These are phyloP conservation scores for Penicillium sclerotigenum DNA, from an alignment of 2,329 filamentous ascomycete species.

Conservation along the genomic window DNA sequence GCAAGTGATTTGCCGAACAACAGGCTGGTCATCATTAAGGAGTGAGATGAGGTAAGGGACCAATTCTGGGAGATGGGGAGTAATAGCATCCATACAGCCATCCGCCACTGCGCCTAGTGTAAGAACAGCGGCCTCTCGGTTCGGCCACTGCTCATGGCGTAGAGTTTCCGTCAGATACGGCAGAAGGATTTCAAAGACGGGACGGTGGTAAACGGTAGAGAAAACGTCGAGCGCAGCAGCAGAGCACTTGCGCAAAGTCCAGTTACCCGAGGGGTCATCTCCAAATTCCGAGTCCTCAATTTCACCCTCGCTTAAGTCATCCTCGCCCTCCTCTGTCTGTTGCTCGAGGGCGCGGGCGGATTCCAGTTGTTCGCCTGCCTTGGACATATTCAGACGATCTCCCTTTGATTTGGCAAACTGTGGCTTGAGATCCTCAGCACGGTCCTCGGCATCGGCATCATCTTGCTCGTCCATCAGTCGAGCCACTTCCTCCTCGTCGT, in stretches of 20 bases:
- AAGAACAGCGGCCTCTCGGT: slow-evolving; percentile 89
- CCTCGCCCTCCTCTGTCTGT: slow-evolving; percentile 51
- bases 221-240: slow-evolving; percentile 93
- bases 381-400: slow-evolving; percentile 57
- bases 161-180: slow-evolving; percentile 90
- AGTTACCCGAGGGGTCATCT: slow-evolving; percentile 79
- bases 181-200: slow-evolving; percentile 86
- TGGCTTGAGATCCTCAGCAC: slow-evolving; percentile 85
- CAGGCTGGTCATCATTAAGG: slow-evolving; percentile 77
- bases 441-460: slow-evolving; percentile 89
- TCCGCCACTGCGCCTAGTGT: slow-evolving; percentile 93
- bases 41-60: slow-evolving; percentile 86
- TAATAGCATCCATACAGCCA: slow-evolving; percentile 85
- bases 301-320: slow-evolving; percentile 83
- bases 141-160: slow-evolving; percentile 82
- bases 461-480: slow-evolving; percentile 78
- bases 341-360: slow-evolving; percentile 44
- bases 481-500: slow-evolving; percentile 88
- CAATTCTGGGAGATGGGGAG: slow-evolving; percentile 84
- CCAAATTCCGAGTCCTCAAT: slow-evolving; percentile 71
- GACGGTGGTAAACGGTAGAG: slow-evolving; percentile 80
- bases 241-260: slow-evolving; percentile 96
- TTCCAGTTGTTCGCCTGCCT: slow-evolving; percentile 39
- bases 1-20: slow-evolving; percentile 94
- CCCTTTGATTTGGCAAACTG: slow-evolving; percentile 74